Evolutionary conservation across 169 alveolate genomes (phyloP).

Genomic region (Plasmodium fragile): DNA sequence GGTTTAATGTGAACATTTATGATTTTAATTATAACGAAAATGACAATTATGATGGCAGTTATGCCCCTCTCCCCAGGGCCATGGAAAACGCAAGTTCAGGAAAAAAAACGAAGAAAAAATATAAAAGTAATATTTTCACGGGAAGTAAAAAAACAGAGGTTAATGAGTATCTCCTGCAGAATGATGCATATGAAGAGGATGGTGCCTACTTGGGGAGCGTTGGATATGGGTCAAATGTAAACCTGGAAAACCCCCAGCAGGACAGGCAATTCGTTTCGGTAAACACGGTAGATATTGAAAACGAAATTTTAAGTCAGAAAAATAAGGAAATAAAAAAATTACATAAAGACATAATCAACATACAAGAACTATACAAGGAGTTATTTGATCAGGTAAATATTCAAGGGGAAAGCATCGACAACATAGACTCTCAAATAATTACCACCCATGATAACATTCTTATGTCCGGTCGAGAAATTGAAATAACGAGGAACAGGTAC

Average conservation of each 20-base stretch:
- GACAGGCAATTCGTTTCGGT: slow-evolving; percentile 50
- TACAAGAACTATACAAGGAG: slow-evolving; percentile 69
- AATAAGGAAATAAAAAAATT: slow-evolving; percentile 74
- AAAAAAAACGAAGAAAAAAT: slow-evolving; percentile 34
- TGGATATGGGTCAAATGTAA: not conserved
- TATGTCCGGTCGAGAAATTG: slow-evolving; percentile 60
- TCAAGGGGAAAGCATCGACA: slow-evolving; percentile 71
- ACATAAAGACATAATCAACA: slow-evolving; percentile 69
- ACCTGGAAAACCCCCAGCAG: slow-evolving; percentile 6
- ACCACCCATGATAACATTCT: slow-evolving; percentile 67
- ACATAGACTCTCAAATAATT: slow-evolving; percentile 63
- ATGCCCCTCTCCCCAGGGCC: not conserved
- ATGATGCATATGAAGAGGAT: not conserved
- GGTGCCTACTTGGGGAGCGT: not conserved
- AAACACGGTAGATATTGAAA: slow-evolving; percentile 66
- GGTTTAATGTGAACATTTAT: slow-evolving; percentile 57
- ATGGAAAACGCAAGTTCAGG: not conserved
- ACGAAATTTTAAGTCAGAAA: slow-evolving; percentile 71
- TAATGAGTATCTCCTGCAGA: slow-evolving; percentile 54
- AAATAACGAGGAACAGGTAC: slow-evolving; percentile 69
- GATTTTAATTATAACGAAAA: slow-evolving; percentile 73
- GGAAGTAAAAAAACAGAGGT: slow-evolving; percentile 41
- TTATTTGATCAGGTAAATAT: slow-evolving; percentile 65
- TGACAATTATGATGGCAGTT: slow-evolving; percentile 37
- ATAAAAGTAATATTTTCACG: slow-evolving; percentile 54